Conservation (phyloP, 306 rosid species). For the Prunus persica region Prunus_persica_NCBIv2 NC_034010.1:1255501-1256000, state of each 20-base stretch:
- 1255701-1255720: conserved; percentile 13
- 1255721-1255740: conserved; percentile 36
- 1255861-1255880: not conserved
- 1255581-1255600: not conserved
- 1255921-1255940: not conserved
- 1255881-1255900: conserved; percentile 9
- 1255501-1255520: accelerated
- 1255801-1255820: conserved; percentile 2
- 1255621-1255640: too few species aligned
- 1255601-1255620: too few species aligned
- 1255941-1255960: not conserved
- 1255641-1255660: too few species aligned
- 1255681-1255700: too few species aligned
- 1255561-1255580: conserved; percentile 11
- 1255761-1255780: not conserved
- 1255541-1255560: too few species aligned
- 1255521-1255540: too few species aligned
- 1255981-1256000: not conserved
- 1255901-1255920: not conserved
- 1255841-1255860: not conserved
- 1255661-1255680: too few species aligned
- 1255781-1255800: not conserved
- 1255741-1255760: conserved; percentile 31
- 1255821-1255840: not conserved
- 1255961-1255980: not conserved